Percentiles rank a stretch among this genome's conserved stretches.
These are phyloP conservation scores for Candida germanica DNA, from an alignment of 805 yeast species.

Conservation along the genomic window DNA sequence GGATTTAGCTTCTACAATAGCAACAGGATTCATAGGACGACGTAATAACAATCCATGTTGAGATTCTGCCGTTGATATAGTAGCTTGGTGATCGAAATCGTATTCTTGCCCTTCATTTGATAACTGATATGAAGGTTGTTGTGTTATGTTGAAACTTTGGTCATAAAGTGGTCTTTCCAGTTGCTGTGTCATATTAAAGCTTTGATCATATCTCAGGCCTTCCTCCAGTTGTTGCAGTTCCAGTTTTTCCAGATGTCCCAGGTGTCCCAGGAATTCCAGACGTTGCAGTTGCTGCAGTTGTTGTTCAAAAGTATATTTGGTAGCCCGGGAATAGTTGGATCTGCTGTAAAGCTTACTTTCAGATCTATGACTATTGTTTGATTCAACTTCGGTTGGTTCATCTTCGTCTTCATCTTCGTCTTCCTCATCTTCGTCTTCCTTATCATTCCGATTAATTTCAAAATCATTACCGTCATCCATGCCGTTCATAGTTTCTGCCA, in stretches of 20 bases:
- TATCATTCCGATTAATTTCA: constrained; percentile 3
- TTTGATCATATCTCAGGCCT: background rate
- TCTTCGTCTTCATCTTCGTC: constrained; percentile 6
- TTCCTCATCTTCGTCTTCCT: constrained; percentile 3
- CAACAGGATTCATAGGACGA: constrained; percentile 5
- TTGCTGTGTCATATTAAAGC: background rate
- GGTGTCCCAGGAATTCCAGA: background rate
- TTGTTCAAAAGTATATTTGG: background rate
- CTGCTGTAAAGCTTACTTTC: background rate
- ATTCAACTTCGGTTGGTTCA: constrained; percentile 6
- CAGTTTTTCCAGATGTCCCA: background rate
- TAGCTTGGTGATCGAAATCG: constrained; percentile 5
- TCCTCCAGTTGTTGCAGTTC: background rate
- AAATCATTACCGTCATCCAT: constrained; percentile 3
- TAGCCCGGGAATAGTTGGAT: background rate
- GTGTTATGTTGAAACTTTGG: background rate
- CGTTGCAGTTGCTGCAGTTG: background rate
- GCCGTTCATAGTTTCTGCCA: constrained; percentile 7
- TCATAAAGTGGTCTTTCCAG: background rate
- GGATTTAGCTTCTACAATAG: constrained; percentile 6
- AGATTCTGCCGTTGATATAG: constrained; percentile 4
- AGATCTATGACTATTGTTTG: background rate
- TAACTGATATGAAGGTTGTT: background rate
- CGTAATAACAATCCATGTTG: constrained; percentile 5
- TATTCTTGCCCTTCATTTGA: background rate